Base-by-base conservation (phyloP, 495 filamentous ascomycete species). In the Lophiostoma macrostomum region DNA sequence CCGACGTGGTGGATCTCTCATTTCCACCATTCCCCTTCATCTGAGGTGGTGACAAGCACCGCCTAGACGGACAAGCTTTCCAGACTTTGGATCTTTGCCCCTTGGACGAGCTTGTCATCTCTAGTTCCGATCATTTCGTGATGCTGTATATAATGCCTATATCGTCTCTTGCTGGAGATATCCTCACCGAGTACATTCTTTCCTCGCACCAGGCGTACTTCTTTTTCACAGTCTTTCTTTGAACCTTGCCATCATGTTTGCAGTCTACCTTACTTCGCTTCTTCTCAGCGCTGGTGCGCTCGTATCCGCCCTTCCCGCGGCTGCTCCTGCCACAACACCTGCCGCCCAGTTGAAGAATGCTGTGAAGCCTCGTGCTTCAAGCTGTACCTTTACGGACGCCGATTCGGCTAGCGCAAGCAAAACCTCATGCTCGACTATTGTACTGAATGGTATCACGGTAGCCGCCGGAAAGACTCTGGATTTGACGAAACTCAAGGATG, bases 401-500 rank as follows among this genome's bases (percentile, higher is more conserved):
- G 53, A 69, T 20, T 48, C 67, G 2, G 74, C 70, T 4, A 69
- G 59, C 57, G 65, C 61, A 14, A 68, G 64, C 11, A 73, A 75
- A 63, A 62, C 62, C 30, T 65, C 64, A 18, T 79, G 76, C 58
- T 65, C 72, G 4, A 71, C 69, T 31, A 76, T 79, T 31, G 55
- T 68, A 10, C 66, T 79, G 6, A 62, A 62, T 22, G 68, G 64
- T 27, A 64, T 79, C 38, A 64, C 63, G 27, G 76, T 79, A 20
- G 76, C 76, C 4, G 67, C 74, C 13, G 73, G 73, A 11, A 58
- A 63, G 8, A 79, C 76, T 0, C 67, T 79, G 5, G 73, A 79
- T 54, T 56, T 79, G 38, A 72, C 71, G 13, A 61, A 64, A 16
- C 64, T 79, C 13, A 65, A 63, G 7, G 38, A 61, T 6, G 74